phyloP scores from a whole-genome alignment of 306 rosid species.

The Crataegus laevigata region DNA sequence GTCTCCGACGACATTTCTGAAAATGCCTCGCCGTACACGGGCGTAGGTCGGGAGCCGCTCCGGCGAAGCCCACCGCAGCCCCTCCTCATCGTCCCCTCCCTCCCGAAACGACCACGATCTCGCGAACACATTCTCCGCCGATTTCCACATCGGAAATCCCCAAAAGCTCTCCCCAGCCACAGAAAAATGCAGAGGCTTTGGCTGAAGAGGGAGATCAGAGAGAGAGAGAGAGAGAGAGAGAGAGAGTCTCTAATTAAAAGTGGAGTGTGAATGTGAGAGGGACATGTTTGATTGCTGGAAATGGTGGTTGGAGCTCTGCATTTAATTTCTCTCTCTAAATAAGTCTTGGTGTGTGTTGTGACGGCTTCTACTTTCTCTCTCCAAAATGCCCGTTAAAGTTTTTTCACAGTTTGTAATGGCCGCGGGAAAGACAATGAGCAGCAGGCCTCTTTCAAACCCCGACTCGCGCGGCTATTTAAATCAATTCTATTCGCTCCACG shows the following conservation, averaged over 20 bases:
- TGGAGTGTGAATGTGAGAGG: constrained; percentile 2
- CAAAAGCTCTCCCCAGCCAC: not conserved
- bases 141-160: constrained; percentile 74
- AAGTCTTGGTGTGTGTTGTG: constrained; percentile 15
- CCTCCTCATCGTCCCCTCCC: constrained; percentile 67
- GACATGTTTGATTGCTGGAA: constrained; percentile 12
- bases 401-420: constrained; percentile 14
- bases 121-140: constrained; percentile 66
- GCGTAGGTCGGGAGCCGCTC: constrained; percentile 81
- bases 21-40: constrained; percentile 74
- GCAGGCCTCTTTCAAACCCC: not conserved
- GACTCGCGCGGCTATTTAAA: not conserved
- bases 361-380: not conserved
- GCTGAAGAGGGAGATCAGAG: not conserved
- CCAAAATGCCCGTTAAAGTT: constrained; percentile 19
- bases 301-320: constrained; percentile 61
- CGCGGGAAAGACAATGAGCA: constrained; percentile 2
- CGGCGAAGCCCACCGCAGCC: constrained; percentile 93
- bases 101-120: constrained; percentile 55
- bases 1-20: constrained; percentile 56
- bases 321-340: constrained; percentile 35
- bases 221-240: not conserved
- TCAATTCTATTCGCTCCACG: not conserved
- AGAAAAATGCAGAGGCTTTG: not conserved
- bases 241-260: not conserved